Base-by-base conservation (phyloP, 176 grass and related monocot genomes). In the Triticum urartu region DNA sequence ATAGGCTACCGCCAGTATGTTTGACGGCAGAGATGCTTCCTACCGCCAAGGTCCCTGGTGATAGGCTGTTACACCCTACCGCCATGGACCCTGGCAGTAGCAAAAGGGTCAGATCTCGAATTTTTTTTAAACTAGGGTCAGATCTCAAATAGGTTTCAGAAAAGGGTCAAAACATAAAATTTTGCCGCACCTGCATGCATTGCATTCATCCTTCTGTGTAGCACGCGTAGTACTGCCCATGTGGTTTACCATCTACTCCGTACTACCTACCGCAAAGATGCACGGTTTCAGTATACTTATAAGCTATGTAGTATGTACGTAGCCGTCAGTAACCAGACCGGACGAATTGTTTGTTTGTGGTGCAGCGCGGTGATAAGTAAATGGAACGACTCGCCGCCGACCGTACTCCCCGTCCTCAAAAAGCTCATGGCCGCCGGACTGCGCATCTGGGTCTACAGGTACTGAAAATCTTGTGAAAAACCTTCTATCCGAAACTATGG, bases 371-470 rank as follows among this genome's bases (percentile, higher is more conserved):
- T 95, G 2, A 98, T 98, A 40, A 62, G 72, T 2, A 98, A 89
- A 45, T 98, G 96, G 96, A 94, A 91, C 72, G 96, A 98, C 87
- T 98, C 96, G 47, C 93, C 96, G 62, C 25, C 93, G 7, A 98
- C 84, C 9, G 5, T 98, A 1, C 93, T 98, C 48, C 91, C 96
- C 12, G 58, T 89, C 79, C 84, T 98, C 28, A 91, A 78, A 89
- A 98, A 95, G 90, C 91, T 98, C 86, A 95, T 98, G 93, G 79
- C 14, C 61, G 96, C 90, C 22, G 91, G 91, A 0, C 28, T 98
- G 26, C 96, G 91, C 64, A 11, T 98, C 79, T 98, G 96, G 96
- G 93, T 98, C 5, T 98, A 95, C 84, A 98, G 95, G 95, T 97
- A 84, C 20, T 0, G 50, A 6, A 54, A 54, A 54, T 5, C 50